Evolutionary conservation across 805 yeast genomes (phyloP).

Genomic region (Candida pseudoglaebosa): DNA sequence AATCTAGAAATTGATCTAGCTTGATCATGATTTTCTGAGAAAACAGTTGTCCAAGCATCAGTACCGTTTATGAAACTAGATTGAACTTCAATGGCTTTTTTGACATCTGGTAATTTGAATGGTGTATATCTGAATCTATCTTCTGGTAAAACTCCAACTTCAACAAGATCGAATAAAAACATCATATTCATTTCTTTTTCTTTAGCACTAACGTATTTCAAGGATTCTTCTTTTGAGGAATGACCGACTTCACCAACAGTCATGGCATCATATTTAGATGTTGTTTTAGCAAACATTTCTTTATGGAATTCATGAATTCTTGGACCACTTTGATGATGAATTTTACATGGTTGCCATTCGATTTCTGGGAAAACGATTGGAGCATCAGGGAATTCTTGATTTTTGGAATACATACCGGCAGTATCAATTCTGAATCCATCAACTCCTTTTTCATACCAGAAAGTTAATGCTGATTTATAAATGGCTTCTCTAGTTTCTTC

Average conservation of each 20-base stretch:
- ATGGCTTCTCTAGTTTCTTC: slow-evolving; percentile 33
- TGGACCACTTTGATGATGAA: slow-evolving; percentile 43
- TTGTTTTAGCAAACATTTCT: slow-evolving; percentile 43
- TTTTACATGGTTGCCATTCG: slow-evolving; percentile 37
- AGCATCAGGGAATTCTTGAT: slow-evolving; percentile 43
- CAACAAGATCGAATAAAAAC: slow-evolving; percentile 29
- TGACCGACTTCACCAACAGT: slow-evolving; percentile 57
- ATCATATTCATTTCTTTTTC: slow-evolving; percentile 36
- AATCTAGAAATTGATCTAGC: slow-evolving; percentile 51
- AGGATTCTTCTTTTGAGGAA: slow-evolving; percentile 37
- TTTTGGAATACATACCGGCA: slow-evolving; percentile 51
- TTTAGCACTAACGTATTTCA: slow-evolving; percentile 40
- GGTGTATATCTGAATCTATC: slow-evolving; percentile 34
- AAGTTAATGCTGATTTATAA: slow-evolving; percentile 45
- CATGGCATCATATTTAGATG: slow-evolving; percentile 47
- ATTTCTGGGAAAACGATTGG: slow-evolving; percentile 41
- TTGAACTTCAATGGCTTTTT: slow-evolving; percentile 33
- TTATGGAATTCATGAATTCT: slow-evolving; percentile 55
- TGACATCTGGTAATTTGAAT: slow-evolving; percentile 36
- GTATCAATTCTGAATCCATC: slow-evolving; percentile 60
- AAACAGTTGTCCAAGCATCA: slow-evolving; percentile 56
- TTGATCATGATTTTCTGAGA: slow-evolving; percentile 58
- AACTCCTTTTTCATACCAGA: slow-evolving; percentile 54
- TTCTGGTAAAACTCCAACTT: slow-evolving; percentile 33
- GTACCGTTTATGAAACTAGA: slow-evolving; percentile 40